Conservation (phyloP, 2,329 filamentous ascomycete genomes). For the Biscogniauxia mediterranea region DNA sequence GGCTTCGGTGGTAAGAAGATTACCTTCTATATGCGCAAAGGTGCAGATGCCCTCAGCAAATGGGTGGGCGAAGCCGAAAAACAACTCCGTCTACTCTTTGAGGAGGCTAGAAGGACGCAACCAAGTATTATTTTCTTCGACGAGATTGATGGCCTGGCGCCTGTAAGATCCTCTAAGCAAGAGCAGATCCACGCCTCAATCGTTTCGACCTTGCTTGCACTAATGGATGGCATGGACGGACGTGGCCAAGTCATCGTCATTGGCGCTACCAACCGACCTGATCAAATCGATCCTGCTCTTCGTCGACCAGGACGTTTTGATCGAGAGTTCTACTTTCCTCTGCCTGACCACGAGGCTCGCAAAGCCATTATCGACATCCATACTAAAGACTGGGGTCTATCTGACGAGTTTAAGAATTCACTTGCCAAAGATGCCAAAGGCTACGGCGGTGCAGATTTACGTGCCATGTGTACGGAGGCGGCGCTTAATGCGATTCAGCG, state of each 20-base stretch:
- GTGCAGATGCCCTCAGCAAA: conserved; percentile 94
- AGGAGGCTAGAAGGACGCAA: conserved; percentile 92
- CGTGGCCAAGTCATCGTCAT: conserved; percentile 97
- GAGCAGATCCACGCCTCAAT: conserved; percentile 99
- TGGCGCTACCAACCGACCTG: conserved; percentile 94
- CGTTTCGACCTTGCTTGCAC: conserved; percentile 84
- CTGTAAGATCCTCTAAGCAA: conserved; percentile 94
- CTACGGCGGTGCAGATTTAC: conserved; percentile 91
- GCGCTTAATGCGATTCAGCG: conserved; percentile 93
- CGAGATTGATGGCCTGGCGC: conserved; percentile 95
- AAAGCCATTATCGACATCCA: conserved; percentile 92
- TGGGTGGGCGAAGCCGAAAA: conserved; percentile 99
- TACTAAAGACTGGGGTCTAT: conserved; percentile 88
- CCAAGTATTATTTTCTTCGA: conserved; percentile 99
- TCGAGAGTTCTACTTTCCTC: conserved; percentile 94
- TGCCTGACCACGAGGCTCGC: conserved; percentile 78
- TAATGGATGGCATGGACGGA: conserved; percentile 99
- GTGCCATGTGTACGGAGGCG: conserved; percentile 92
- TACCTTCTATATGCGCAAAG: conserved; percentile 99
- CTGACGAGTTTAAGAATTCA: conserved; percentile 74
- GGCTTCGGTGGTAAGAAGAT: conserved; percentile 89
- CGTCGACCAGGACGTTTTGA: conserved; percentile 93
- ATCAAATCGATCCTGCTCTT: conserved; percentile 94
- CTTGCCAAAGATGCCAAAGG: conserved; percentile 90
- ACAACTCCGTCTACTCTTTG: conserved; percentile 88